phyloP scores from a whole-genome alignment of 2,329 filamentous ascomycete species.

The Trichoderma cornu-damae region DNA sequence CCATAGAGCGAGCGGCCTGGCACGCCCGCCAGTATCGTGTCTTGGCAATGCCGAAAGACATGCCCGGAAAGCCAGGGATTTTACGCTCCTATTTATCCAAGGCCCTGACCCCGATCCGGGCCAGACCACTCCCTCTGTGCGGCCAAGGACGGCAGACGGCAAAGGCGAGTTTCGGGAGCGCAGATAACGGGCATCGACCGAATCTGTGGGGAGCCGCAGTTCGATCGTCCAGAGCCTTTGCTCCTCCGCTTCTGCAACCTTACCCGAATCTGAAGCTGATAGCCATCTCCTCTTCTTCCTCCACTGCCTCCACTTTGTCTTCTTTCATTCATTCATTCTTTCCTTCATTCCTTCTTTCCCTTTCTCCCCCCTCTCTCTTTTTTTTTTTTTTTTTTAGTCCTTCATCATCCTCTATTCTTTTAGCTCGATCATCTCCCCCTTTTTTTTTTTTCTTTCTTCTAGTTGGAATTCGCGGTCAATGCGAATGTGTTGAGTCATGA shows the following conservation, averaged over 20 bases:
- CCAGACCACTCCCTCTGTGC: background rate
- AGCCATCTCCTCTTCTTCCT: conserved; percentile 1
- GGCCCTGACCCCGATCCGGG: background rate
- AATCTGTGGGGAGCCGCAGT: conserved; percentile 18
- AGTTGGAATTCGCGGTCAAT: background rate
- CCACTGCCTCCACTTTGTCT: background rate
- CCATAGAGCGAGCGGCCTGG: background rate
- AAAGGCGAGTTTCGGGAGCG: background rate
- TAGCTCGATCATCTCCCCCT: background rate
- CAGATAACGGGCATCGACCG: conserved; percentile 18
- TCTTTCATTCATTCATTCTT: too few species aligned
- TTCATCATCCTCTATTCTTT: background rate
- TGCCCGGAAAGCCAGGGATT: background rate
- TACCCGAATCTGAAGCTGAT: conserved; percentile 8
- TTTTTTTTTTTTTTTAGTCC: background rate
- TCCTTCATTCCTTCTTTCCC: too few species aligned
- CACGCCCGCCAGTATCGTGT: background rate
- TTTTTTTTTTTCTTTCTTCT: too few species aligned
- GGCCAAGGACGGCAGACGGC: background rate
- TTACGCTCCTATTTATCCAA: background rate
- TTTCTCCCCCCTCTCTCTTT: background rate
- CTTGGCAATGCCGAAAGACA: background rate
- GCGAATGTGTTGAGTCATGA: conserved; percentile 13
- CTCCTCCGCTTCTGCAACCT: conserved; percentile 11
- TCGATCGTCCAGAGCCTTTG: conserved; percentile 17